Evolutionary conservation across 345 rosid species (phyloP).

Genomic region (Luvunga scandens): DNA sequence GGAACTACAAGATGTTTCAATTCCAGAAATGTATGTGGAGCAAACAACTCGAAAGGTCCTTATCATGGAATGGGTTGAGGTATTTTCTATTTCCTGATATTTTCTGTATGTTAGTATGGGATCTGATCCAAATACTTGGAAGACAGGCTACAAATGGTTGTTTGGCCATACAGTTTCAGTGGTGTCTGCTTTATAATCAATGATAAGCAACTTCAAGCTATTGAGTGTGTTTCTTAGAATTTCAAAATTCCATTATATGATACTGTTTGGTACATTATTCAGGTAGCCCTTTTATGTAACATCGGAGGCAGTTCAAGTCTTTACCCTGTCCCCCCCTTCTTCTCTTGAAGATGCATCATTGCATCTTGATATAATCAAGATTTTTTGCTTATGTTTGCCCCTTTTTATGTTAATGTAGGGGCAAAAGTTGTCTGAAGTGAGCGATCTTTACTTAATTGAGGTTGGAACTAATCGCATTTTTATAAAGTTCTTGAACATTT

Average conservation of each 20-base stretch:
- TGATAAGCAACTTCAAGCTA: neutral
- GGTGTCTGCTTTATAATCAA: neutral
- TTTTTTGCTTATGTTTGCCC: conserved; percentile 12
- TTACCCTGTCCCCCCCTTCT: no score
- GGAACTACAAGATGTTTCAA: conserved; percentile 66
- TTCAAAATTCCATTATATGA: neutral
- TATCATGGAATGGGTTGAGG: conserved; percentile 98
- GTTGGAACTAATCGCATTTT: conserved; percentile 27
- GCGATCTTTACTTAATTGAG: conserved; percentile 81
- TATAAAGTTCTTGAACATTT: conserved; percentile 11
- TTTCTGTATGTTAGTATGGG: neutral
- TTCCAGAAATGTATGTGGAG: conserved; percentile 82
- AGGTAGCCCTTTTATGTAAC: neutral
- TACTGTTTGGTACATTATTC: neutral
- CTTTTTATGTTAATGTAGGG: conserved; percentile 49
- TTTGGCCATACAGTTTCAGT: neutral
- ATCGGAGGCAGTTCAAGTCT: neutral
- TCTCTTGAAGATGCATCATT: neutral
- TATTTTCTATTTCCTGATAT: conserved; percentile 20
- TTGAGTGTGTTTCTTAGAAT: neutral
- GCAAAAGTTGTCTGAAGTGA: conserved; percentile 70
- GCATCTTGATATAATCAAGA: conserved; percentile 6
- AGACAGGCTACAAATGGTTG: neutral
- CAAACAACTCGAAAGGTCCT: conserved; percentile 82
- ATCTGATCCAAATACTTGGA: neutral